These are phyloP conservation scores for Syzygium malaccense DNA, from an alignment of 441 rosid genomes.

Conservation along the genomic window DNA sequence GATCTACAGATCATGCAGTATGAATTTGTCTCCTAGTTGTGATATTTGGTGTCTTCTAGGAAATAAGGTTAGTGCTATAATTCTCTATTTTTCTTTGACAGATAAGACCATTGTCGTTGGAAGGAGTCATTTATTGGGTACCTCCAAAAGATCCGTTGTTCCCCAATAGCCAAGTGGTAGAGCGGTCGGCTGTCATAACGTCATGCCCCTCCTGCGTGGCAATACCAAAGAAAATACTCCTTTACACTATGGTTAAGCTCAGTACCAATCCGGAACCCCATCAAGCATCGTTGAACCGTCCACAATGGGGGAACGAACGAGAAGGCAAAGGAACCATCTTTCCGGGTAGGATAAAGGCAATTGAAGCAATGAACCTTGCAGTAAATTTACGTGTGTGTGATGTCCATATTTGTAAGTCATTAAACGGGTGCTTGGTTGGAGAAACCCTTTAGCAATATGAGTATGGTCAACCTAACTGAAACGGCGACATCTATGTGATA, in stretches of 20 bases:
- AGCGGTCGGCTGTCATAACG: fast-evolving
- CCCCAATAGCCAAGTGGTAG: neutral
- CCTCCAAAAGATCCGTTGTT: neutral
- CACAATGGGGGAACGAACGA: neutral
- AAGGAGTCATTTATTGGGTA: neutral
- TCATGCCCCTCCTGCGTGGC: neutral
- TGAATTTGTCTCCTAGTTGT: neutral
- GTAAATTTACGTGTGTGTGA: neutral
- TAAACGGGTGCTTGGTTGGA: neutral
- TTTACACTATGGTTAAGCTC: neutral
- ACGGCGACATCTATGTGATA: neutral
- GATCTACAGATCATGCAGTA: neutral
- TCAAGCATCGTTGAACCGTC: too few relatives aligned
- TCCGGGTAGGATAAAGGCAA: neutral
- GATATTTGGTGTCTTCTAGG: neutral
- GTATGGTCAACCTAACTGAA: neutral
- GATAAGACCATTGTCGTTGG: neutral
- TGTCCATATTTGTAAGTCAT: neutral
- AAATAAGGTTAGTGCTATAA: neutral
- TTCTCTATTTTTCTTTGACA: neutral
- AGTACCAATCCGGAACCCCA: neutral
- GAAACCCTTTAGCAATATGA: neutral
- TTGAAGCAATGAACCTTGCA: neutral
- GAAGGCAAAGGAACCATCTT: neutral
- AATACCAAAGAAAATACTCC: neutral